Evolutionary conservation across 1,284 basidiomycete species (phyloP).

Genomic region (Mycena sp.): DNA sequence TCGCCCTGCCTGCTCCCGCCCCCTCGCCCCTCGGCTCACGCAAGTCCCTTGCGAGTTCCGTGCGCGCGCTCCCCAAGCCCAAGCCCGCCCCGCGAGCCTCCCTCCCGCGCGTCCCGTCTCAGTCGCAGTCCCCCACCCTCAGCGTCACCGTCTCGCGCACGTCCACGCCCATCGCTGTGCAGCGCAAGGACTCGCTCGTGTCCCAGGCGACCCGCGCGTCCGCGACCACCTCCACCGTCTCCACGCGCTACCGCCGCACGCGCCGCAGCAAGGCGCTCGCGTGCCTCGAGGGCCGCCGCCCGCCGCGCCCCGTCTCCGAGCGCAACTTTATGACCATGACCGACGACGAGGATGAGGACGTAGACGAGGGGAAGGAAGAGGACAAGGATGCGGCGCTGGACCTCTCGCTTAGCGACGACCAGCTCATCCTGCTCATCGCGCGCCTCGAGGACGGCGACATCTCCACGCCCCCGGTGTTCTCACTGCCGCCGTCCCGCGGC

Average conservation of each 20-base stretch:
- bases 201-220: conserved; percentile 36
- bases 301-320: conserved; percentile 23
- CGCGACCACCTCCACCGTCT: conserved; percentile 46
- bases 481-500: background rate
- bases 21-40: conserved; percentile 39
- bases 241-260: conserved; percentile 47
- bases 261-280: conserved; percentile 66
- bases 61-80: conserved; percentile 63
- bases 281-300: conserved; percentile 64
- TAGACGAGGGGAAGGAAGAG: conserved; percentile 52
- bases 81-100: conserved; percentile 67
- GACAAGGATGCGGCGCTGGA: background rate
- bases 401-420: conserved; percentile 26
- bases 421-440: conserved; percentile 30
- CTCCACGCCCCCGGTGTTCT: conserved; percentile 24
- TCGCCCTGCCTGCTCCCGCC: conserved; percentile 32
- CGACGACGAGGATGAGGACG: conserved; percentile 64
- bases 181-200: conserved; percentile 47
- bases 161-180: conserved; percentile 39
- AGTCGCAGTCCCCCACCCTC: conserved; percentile 39
- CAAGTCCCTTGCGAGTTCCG: conserved; percentile 52
- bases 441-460: conserved; percentile 32
- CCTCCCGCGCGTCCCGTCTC: conserved; percentile 55
- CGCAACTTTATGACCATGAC: conserved; percentile 73
- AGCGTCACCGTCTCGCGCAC: conserved; percentile 47